Conservation (phyloP, 257 asterid species). For the Solanum bulbocastanum region DNA sequence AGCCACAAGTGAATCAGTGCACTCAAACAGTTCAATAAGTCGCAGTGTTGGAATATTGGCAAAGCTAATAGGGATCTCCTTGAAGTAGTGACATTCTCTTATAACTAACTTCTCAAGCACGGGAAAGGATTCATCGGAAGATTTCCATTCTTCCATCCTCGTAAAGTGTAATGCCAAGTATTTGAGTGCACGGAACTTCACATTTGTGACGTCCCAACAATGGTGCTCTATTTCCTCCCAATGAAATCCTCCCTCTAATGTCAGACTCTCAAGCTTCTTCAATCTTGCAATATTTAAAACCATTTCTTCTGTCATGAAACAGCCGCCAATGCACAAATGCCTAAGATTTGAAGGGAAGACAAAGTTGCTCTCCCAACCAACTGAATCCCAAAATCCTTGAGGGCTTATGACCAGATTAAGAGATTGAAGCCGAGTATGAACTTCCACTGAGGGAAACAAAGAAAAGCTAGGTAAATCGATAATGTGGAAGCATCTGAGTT, state of each 20-base stretch:
- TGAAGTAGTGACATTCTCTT: background rate
- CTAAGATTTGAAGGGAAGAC: background rate
- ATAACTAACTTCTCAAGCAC: background rate
- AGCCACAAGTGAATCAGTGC: rapidly evolving
- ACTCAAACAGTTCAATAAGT: background rate
- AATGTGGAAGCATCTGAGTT: background rate
- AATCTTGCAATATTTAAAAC: background rate
- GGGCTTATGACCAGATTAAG: background rate
- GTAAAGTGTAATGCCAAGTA: background rate
- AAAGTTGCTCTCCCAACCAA: background rate
- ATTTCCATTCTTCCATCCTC: background rate
- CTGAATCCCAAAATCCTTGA: background rate
- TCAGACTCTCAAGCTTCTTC: background rate
- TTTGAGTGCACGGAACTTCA: background rate
- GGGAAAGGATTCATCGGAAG: background rate
- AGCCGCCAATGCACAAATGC: background rate
- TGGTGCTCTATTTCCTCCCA: background rate
- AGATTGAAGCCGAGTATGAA: background rate
- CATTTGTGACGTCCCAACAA: background rate
- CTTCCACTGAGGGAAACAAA: background rate
- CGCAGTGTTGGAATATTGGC: background rate
- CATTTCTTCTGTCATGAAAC: background rate
- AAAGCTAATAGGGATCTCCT: too few species aligned
- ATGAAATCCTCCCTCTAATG: background rate
- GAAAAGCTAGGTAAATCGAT: background rate